phyloP scores from a whole-genome alignment of 2,329 filamentous ascomycete genomes.

The Fusarium citri region DNA sequence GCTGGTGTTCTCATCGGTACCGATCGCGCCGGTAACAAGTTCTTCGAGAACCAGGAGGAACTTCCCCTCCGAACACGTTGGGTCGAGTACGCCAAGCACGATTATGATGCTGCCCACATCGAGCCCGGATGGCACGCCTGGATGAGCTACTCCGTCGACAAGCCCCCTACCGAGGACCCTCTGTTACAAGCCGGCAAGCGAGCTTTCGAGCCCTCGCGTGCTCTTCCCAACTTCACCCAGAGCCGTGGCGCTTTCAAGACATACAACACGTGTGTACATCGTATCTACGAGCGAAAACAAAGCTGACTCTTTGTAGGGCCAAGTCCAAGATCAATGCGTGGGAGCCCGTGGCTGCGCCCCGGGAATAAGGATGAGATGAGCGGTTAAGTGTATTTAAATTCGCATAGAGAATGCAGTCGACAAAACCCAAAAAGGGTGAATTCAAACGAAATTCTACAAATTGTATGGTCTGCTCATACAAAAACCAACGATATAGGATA shows the following conservation, averaged over 20 bases:
- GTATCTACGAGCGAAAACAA: accelerated
- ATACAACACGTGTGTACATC: constrained; percentile 87
- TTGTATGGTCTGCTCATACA: constrained; percentile 9
- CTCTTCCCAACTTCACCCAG: constrained; percentile 80
- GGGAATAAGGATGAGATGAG: constrained; percentile 46
- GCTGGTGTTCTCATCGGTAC: constrained; percentile 84
- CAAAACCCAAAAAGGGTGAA: constrained; percentile 28
- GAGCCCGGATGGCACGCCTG: constrained; percentile 98
- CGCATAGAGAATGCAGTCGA: constrained; percentile 36
- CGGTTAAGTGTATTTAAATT: constrained; percentile 46
- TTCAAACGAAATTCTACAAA: constrained; percentile 27
- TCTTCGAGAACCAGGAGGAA: constrained; percentile 95
- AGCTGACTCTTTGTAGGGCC: constrained; percentile 52
- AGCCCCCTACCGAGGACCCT: constrained; percentile 81
- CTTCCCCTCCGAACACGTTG: constrained; percentile 95
- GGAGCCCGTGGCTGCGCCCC: constrained; percentile 59
- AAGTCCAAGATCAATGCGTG: constrained; percentile 67
- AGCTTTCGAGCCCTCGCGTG: constrained; percentile 78
- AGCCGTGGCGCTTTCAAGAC: constrained; percentile 87
- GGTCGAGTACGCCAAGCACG: constrained; percentile 94
- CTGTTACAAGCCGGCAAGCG: constrained; percentile 75
- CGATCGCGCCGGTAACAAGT: constrained; percentile 97
- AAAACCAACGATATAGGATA: constrained; percentile 35
- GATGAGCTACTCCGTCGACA: constrained; percentile 94
- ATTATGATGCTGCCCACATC: constrained; percentile 85